Conservation (phyloP, 163 green algal genomes). For the Scenedesmus sp. region DNA sequence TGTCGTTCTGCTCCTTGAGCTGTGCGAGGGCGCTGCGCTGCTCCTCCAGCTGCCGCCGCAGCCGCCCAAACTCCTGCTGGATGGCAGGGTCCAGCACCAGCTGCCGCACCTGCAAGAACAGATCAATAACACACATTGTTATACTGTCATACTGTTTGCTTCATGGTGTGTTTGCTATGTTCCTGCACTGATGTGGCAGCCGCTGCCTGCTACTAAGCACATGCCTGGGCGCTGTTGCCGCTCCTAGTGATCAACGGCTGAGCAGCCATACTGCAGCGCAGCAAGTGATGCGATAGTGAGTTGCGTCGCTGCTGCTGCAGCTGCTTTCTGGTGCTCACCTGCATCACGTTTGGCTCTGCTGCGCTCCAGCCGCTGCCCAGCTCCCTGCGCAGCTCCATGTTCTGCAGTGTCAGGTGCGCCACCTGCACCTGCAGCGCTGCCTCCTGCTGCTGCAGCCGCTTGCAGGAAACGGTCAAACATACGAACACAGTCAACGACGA, state of each 20-base stretch:
- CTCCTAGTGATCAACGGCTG: too few species aligned
- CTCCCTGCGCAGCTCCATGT: constrained; percentile 52
- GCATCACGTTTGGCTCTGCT: constrained; percentile 43
- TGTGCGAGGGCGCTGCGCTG: not conserved
- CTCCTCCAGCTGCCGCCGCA: constrained; percentile 34
- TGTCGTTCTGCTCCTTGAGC: constrained; percentile 42
- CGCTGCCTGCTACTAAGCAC: too few species aligned
- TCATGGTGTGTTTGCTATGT: too few species aligned
- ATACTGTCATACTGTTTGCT: not conserved
- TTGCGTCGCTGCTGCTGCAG: not conserved
- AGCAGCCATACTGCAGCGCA: not conserved
- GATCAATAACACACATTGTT: not conserved
- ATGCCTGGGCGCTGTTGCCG: too few species aligned
- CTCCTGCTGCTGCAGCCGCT: constrained; percentile 42
- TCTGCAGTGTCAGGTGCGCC: constrained; percentile 39
- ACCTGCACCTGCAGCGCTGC: constrained; percentile 47
- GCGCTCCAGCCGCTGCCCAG: constrained; percentile 33
- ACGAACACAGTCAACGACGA: not conserved
- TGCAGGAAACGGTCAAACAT: not conserved
- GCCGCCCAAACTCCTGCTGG: constrained; percentile 33
- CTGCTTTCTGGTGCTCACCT: not conserved
- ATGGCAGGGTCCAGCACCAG: constrained; percentile 51
- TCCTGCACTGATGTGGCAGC: too few species aligned
- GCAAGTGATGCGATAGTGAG: not conserved
- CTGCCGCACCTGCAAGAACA: constrained; percentile 41